Base-by-base conservation (phyloP, 139 green algal genomes). In the Tetradesmus lagerheimii region DNA sequence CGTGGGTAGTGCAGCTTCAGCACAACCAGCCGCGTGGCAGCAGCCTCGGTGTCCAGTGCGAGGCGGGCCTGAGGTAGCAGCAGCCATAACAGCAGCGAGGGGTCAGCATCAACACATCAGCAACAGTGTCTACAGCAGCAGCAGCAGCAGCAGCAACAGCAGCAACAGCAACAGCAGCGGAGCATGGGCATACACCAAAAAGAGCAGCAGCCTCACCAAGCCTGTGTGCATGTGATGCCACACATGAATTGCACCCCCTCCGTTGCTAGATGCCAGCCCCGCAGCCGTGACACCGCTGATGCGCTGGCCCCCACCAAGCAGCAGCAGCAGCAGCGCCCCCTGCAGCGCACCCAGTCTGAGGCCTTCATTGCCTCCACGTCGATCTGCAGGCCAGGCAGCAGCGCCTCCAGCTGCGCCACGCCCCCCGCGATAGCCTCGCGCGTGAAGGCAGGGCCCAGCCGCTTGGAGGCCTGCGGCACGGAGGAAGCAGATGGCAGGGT, bases 341-440 rank as follows among this genome's bases (percentile, higher is more conserved):
- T 53, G 45, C 45, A n/a, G 53, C 75, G 67, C 35, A 85, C 86
- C 86, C 86, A 90, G 53, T 90, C 86, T 34, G 47, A 37, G 9
- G 76, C 86, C n/a, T 77, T 76, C 77, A 90, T 86, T 2, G 53
- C 53, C n/a, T 90, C 86, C 18, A 80, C 57, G 39, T 82, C 77
- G 3, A 86, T 85, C 77, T 90, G 53, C 45, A 90, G 57, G 39
- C 86, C 86, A 1, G 86, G 86, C 35, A 90, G 31, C 37, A 90
- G 50, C 37, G 35, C 45, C 53, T 90, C 86, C 11, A 90, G 31
- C 2, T 37, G 67, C 9, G 77, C 86, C 27, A 86, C 50, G 38
- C 77, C 86, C 14, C 27, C 35, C 37, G 37, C 25, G 4, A 90
- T 79, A 3, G 76, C 76, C 27, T 76, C 86, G 23, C 27, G 76